These are phyloP conservation scores for Penicillium sp. DNA, from an alignment of 2,329 filamentous ascomycete species.

Conservation along the genomic window DNA sequence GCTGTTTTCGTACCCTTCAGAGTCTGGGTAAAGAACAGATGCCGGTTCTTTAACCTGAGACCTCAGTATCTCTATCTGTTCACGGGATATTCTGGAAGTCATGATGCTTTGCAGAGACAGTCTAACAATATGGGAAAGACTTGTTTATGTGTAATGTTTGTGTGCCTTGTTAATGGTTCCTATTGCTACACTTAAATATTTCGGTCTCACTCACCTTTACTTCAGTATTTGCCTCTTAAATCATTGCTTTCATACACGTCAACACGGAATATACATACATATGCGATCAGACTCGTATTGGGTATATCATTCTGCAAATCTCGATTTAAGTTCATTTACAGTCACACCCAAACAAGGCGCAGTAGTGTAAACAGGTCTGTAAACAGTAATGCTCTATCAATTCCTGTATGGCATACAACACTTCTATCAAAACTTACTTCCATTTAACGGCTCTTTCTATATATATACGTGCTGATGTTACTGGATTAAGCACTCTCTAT, in stretches of 20 bases:
- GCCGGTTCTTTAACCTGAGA: neutral
- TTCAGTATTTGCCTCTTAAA: neutral
- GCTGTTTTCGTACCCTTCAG: neutral
- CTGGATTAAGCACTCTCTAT: too few relatives aligned
- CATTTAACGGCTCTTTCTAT: too few relatives aligned
- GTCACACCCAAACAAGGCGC: too few relatives aligned
- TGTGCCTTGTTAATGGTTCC: neutral
- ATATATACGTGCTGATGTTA: too few relatives aligned
- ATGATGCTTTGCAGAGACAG: neutral
- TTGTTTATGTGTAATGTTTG: neutral
- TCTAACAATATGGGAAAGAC: neutral
- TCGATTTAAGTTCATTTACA: too few relatives aligned
- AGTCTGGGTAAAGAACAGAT: neutral
- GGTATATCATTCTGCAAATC: neutral
- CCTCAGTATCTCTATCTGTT: neutral
- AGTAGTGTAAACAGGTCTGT: too few relatives aligned
- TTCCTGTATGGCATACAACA: neutral
- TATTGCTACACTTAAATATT: neutral
- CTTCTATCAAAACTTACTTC: too few relatives aligned
- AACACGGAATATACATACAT: too few relatives aligned
- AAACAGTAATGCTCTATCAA: too few relatives aligned
- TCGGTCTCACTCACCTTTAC: neutral
- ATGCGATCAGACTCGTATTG: neutral
- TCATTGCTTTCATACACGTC: too few relatives aligned
- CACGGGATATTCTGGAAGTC: neutral